A percentile compares a stretch with the other conserved stretches of the same genome.
Conservation (phyloP, 2,329 filamentous ascomycete species). For the Trichothecium roseum region DNA sequence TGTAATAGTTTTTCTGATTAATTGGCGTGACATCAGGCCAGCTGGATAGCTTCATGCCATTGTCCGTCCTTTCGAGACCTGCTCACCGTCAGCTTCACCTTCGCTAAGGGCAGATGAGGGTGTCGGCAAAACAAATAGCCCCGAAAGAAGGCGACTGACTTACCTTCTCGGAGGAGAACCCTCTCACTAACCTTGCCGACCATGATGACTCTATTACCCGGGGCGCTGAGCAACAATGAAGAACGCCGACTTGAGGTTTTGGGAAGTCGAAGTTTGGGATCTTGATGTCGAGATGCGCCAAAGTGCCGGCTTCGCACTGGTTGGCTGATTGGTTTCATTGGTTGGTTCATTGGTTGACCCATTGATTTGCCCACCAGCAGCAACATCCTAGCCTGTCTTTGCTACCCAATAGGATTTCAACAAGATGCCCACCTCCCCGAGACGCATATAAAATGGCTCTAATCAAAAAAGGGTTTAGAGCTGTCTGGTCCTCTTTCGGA, state of each 20-base stretch:
- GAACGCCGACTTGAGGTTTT: not conserved
- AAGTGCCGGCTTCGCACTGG: not conserved
- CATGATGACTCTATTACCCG: slow-evolving; percentile 27
- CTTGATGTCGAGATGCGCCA: slow-evolving; percentile 1
- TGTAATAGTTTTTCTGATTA: slow-evolving; percentile 99
- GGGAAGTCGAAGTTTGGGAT: not conserved
- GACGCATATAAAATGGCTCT: too few relatives aligned
- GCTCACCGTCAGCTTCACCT: slow-evolving; percentile 12
- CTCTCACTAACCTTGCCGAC: slow-evolving; percentile 56
- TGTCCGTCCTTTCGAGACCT: slow-evolving; percentile 95
- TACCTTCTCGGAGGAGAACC: slow-evolving; percentile 53
- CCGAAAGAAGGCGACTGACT: slow-evolving; percentile 15
- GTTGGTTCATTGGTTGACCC: too few relatives aligned
- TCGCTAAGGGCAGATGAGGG: too few relatives aligned
- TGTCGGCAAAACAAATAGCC: not conserved
- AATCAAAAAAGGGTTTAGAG: too few relatives aligned
- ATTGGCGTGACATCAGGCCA: slow-evolving; percentile 92
- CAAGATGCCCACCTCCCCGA: too few relatives aligned
- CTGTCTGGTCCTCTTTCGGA: too few relatives aligned
- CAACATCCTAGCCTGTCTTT: too few relatives aligned
- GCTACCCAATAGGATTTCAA: too few relatives aligned
- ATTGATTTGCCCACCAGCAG: too few relatives aligned
- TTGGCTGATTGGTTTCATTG: too few relatives aligned
- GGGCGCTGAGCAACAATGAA: slow-evolving; percentile 3
- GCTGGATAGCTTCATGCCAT: slow-evolving; percentile 90